Evolutionary conservation across 2,329 filamentous ascomycete genomes (phyloP), one percentile per base, ranked within the genome.

Genomic region (Fusarium torulosum): DNA sequence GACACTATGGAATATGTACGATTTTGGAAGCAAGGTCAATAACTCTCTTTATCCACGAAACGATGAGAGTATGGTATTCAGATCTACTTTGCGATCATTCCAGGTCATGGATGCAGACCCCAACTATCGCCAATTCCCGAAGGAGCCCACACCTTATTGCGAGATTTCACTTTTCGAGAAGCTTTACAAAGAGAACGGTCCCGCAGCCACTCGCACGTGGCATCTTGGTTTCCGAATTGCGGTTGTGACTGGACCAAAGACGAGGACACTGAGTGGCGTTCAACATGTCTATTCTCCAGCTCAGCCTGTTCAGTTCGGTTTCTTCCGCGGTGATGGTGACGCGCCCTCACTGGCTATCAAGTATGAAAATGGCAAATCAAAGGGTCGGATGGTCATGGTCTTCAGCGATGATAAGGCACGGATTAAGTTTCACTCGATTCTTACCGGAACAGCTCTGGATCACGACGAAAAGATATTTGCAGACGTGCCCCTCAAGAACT

Each of bases 161-260:
- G 89, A 90, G 40, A 79, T 96, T 27, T 86, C 88, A 9, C 76
- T 97, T 5, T 97, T 95, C 73, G 92, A 96, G 75, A 90, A 86
- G 69, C 81, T 87, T 1, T 82, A 86, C 25, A 88, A 88, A 53
- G 87, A 93, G 69, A 88, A 85, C 41, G 91, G 92, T 63, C 92
- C 91, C 1, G 90, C 88, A 1, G 93, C 92, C 1, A 86, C 86
- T 46, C 88, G 93, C 42, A 88, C 83, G 55, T 86, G 90, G 73
- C 94, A 97, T 76, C 86, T 90, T 41, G 94, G 94, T 0, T 96
- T 91, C 79, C 88, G 94, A 21, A 80, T 97, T 45, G 87, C 91
- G 10, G 85, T 96, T 17, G 87, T 94, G 33, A 96, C 94, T 0
- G 91, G 91, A 10, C 87, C 92, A 3, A 89, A 86, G 63, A 92